These are phyloP conservation scores for Malassezia vespertilionis DNA, from an alignment of 1,284 basidiomycete species.

Conservation along the genomic window DNA sequence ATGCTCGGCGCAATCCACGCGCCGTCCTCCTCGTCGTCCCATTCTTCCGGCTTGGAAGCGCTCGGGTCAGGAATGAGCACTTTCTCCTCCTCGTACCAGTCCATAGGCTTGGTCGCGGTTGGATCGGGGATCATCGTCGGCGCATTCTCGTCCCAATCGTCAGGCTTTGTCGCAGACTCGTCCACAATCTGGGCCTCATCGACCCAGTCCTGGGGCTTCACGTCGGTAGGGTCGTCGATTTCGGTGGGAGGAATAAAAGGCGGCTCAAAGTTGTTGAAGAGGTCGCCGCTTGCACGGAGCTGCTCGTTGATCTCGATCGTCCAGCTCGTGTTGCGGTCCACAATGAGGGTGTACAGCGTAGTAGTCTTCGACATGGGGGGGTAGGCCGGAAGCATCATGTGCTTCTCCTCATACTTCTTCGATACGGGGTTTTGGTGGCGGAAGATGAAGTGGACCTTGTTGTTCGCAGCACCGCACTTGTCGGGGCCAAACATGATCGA, in stretches of 20 bases:
- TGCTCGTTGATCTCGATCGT: conserved; percentile 86
- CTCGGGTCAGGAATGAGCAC: conserved; percentile 76
- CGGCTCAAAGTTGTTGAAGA: conserved; percentile 92
- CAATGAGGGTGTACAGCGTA: conserved; percentile 51
- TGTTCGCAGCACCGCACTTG: conserved; percentile 44
- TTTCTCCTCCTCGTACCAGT: conserved; percentile 88
- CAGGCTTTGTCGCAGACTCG: conserved; percentile 60
- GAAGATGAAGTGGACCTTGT: conserved; percentile 48
- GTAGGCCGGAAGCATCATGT: conserved; percentile 68
- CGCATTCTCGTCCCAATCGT: conserved; percentile 46
- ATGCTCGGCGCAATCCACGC: conserved; percentile 88
- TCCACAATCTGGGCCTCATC: conserved; percentile 76
- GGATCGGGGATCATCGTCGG: conserved; percentile 60
- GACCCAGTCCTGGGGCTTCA: conserved; percentile 87
- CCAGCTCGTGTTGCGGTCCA: conserved; percentile 89
- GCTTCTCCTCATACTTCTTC: conserved; percentile 81
- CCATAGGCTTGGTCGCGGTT: conserved; percentile 77
- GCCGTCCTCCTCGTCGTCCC: conserved; percentile 98
- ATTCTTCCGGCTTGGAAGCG: conserved; percentile 94
- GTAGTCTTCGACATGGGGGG: conserved; percentile 52
- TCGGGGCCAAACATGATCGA: conserved; percentile 48
- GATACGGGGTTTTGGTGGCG: conserved; percentile 44
- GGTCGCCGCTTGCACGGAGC: conserved; percentile 56
- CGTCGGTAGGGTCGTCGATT: conserved; percentile 84
- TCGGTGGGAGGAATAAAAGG: conserved; percentile 82